Base-by-base conservation (phyloP, 2,329 filamentous ascomycete genomes). In the Diplodia seriata region DNA sequence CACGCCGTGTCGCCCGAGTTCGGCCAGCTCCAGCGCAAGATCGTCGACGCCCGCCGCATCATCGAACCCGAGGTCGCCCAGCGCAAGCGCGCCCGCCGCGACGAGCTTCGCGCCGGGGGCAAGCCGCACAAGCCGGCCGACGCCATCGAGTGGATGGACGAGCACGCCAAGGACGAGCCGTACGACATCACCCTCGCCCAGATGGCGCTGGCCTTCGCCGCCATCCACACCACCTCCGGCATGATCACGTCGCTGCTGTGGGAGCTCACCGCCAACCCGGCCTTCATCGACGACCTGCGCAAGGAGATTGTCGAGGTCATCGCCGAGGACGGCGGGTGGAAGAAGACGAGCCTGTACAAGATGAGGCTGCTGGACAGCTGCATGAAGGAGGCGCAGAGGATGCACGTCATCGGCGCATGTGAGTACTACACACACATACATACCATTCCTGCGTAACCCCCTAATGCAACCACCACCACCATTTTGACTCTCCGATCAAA, bases 311-410 rank as follows among this genome's bases (percentile, higher is more conserved):
- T 26, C 2, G n/a, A 50, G 0, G 31, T 63, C 2, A 18, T 63
- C 3, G 11, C 20, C 2, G 59, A n/a, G n/a, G 59, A 63, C 80
- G 50, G 50, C 8, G 53, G 53, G 0, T 57, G 75, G 75, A 75
- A 71, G 18, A 80, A 80, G 70, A 75, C 74, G 1, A 70, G 77
- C 0, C 70, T 83, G 2, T 78, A 77, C 68, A 77, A 79, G 54
- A 71, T 83, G 50, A 78, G 77, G 68, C 71, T 81, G 2, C 69
- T 83, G 70, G 81, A 83, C 70, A 82, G 81, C 64, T 75, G 78
- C 0, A 70, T 83, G 66, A 82, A 82, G 61, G 81, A 83, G 69
- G 72, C 66, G 2, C 76, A 78, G 56, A 72, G 81, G 43, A n/a
- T 63, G 59, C 59, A 63, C 8, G 29, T 38, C 11, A 29, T 63